Base-by-base conservation (phyloP, 768 basidiomycete species). In the Lactarius pseudohatsudake region DNA sequence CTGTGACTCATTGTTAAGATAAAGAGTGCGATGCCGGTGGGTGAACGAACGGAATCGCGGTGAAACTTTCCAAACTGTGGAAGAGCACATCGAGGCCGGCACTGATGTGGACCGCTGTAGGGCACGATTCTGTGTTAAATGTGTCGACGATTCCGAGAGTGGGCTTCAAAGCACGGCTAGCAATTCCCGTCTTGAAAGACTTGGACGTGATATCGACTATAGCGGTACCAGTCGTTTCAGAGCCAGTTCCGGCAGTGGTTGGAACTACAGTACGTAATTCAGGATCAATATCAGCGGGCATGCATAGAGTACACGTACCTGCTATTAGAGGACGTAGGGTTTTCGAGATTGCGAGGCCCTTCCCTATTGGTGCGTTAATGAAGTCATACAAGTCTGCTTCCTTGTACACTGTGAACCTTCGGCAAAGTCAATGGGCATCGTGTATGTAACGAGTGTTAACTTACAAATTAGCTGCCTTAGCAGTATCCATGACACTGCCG, bases 171-270 rank as follows among this genome's bases (percentile, higher is more conserved):
- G 95, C 93, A 43, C 96, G 86, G 73, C 84, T 94, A 0, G 96
- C 90, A 71, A 98, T 98, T 54, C 96, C 96, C 16, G 96, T 98
- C 81, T 98, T 98, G 85, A 98, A 97, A 6, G 89, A 85, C 72
- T 84, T 86, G 0, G 94, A 94, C 0, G 96, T 92, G 54, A 97
- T 93, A 73, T 96, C 92, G 62, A 97, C 84, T 71, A 98, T 96
- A 13, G 96, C 93, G 0, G 96, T 90, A 11, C 96, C 96, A 0
- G 96, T 98, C 2, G 96, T 98, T 76, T 98, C 93, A 1, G 92
- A 93, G 20, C 94, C 95, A 16, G 95, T 96, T 59, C 96, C 96
- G 36, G 86, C 86, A 6, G 88, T 90, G 0, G 89, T 90, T 3
- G 87, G 89, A 13, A 90, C 86, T 84, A 57, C 16, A 18, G 26